phyloP scores from a whole-genome alignment of 179 eudicot genomes.

The Silene noctiflora region DNA sequence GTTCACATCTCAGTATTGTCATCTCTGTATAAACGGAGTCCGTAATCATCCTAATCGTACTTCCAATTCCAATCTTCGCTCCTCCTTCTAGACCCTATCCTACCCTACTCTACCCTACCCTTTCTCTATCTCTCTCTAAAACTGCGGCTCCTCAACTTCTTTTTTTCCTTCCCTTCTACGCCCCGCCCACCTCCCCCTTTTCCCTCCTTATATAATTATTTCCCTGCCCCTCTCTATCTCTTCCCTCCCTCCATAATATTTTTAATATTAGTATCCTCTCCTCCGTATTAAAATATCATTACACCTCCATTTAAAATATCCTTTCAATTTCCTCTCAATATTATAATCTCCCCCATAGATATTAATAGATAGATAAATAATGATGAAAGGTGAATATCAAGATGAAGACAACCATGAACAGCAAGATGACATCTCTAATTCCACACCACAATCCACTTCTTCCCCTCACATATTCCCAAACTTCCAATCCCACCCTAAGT shows the following conservation, averaged over 20 bases:
- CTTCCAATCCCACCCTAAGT: constrained; percentile 6
- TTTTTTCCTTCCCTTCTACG: constrained; percentile 29
- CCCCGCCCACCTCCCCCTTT: constrained; percentile 24
- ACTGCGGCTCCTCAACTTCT: constrained; percentile 15
- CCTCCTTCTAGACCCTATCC: too few species aligned
- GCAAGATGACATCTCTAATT: background rate
- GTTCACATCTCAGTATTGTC: too few species aligned
- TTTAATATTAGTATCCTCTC: too few species aligned
- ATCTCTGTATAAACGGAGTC: too few species aligned
- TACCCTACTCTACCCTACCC: too few species aligned
- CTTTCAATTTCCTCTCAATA: background rate
- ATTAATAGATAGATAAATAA: background rate
- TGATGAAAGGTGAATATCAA: constrained; percentile 31
- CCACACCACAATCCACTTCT: background rate
- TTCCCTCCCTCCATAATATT: too few species aligned
- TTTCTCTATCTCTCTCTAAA: too few species aligned
- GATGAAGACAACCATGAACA: constrained; percentile 17
- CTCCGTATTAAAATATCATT: background rate
- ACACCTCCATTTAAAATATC: too few species aligned
- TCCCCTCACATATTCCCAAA: background rate
- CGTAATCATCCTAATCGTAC: too few species aligned
- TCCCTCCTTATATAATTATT: constrained; percentile 3
- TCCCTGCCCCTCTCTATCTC: too few species aligned
- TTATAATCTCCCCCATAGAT: background rate
- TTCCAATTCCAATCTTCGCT: too few species aligned